Conservation (phyloP, 352 stramenopile genomes). For the Aphanomyces cochlioides region DNA sequence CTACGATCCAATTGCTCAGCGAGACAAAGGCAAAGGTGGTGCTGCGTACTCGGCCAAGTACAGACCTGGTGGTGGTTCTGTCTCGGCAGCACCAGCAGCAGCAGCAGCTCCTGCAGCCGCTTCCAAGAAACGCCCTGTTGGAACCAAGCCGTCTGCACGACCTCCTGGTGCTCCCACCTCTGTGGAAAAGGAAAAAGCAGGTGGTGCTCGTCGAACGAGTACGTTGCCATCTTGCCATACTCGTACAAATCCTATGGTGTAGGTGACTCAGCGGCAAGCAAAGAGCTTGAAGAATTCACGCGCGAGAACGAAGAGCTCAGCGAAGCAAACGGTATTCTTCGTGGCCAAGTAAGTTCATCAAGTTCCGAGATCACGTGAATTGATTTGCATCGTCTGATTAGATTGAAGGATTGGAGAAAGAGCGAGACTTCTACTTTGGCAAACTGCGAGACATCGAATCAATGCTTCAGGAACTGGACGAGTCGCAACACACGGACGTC, state of each 20-base stretch:
- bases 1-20: conserved; percentile 92
- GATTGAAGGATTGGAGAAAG: conserved; percentile 88
- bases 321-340: conserved; percentile 73
- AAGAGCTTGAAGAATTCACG: conserved; percentile 68
- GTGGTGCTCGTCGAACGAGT: conserved; percentile 12
- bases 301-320: conserved; percentile 62
- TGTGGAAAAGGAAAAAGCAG: conserved; percentile 23
- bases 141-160: conserved; percentile 14
- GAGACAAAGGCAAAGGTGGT: conserved; percentile 93
- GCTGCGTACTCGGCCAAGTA: conserved; percentile 71
- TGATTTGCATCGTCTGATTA: conserved; percentile 28
- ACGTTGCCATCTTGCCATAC: background rate
- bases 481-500: conserved; percentile 49
- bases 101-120: conserved; percentile 35
- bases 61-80: conserved; percentile 42
- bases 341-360: conserved; percentile 51
- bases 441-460: conserved; percentile 98
- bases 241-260: background rate
- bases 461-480: conserved; percentile 84
- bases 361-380: background rate
- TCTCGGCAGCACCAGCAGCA: conserved; percentile 21
- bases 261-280: conserved; percentile 20
- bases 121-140: conserved; percentile 38
- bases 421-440: conserved; percentile 99
- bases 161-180: conserved; percentile 19